Evolutionary conservation across 2,329 filamentous ascomycete species (phyloP).

Genomic region (Claviceps citrina): DNA sequence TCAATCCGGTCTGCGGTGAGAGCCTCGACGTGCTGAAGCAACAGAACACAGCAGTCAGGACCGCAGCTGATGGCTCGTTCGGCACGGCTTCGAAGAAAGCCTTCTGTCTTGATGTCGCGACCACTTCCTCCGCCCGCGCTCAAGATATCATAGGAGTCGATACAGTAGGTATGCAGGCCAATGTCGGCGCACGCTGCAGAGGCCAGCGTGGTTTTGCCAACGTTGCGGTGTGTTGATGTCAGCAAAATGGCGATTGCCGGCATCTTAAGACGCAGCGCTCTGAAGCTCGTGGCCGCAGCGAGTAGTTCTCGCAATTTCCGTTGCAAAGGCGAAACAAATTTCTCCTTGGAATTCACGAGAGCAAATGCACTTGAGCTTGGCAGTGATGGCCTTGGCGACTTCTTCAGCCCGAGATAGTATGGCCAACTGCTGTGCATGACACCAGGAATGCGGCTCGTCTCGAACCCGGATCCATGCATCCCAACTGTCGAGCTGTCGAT

Average conservation of each 20-base stretch:
- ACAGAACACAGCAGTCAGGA: slow-evolving; percentile 61
- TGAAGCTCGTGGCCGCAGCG: slow-evolving; percentile 71
- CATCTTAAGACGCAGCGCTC: slow-evolving; percentile 74
- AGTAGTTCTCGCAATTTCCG: slow-evolving; percentile 71
- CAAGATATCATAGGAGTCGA: slow-evolving; percentile 86
- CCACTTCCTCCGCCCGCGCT: slow-evolving; percentile 74
- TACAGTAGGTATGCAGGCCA: slow-evolving; percentile 73
- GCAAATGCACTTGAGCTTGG: slow-evolving; percentile 24
- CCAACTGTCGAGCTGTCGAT: slow-evolving; percentile 78
- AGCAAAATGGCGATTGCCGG: slow-evolving; percentile 79
- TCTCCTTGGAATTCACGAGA: slow-evolving; percentile 29
- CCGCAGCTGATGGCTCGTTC: slow-evolving; percentile 85
- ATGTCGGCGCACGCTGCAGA: slow-evolving; percentile 69
- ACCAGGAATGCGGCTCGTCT: slow-evolving; percentile 65
- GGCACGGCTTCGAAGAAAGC: slow-evolving; percentile 70
- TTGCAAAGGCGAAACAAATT: slow-evolving; percentile 43
- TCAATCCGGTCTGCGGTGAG: slow-evolving; percentile 84
- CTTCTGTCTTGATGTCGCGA: slow-evolving; percentile 86
- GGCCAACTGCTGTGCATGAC: slow-evolving; percentile 68
- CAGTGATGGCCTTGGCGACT: slow-evolving; percentile 34
- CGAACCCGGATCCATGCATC: slow-evolving; percentile 82
- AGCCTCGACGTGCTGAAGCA: slow-evolving; percentile 84
- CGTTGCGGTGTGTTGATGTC: slow-evolving; percentile 80
- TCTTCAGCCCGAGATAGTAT: slow-evolving; percentile 71
- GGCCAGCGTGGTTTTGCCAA: slow-evolving; percentile 76